These are phyloP conservation scores for Aspergillus sp. DNA, from an alignment of 2,329 filamentous ascomycete species.

Conservation along the genomic window DNA sequence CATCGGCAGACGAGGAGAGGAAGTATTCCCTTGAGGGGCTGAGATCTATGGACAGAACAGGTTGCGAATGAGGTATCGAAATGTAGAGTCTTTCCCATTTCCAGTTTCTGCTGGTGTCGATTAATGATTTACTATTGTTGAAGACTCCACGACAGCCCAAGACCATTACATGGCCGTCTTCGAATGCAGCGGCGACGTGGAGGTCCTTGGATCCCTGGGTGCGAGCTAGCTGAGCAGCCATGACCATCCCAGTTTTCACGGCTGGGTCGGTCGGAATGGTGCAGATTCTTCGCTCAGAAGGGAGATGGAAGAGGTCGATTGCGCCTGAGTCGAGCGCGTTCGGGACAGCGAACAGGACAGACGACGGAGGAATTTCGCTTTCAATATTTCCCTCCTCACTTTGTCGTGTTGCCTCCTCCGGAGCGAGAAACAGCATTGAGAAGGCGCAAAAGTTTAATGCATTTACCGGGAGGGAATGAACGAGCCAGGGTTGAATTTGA, in stretches of 20 bases:
- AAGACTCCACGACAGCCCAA: conserved; percentile 52
- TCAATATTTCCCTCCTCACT: neutral
- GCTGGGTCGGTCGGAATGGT: conserved; percentile 51
- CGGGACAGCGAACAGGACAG: conserved; percentile 73
- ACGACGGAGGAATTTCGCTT: neutral
- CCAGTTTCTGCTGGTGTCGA: conserved; percentile 26
- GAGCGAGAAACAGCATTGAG: conserved; percentile 28
- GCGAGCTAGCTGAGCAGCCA: conserved; percentile 66
- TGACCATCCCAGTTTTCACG: conserved; percentile 69
- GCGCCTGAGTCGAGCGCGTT: conserved; percentile 73
- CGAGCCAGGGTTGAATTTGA: conserved; percentile 67
- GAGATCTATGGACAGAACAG: conserved; percentile 72
- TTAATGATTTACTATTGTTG: conserved; percentile 33
- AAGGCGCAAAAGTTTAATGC: conserved; percentile 88
- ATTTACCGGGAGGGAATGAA: conserved; percentile 81
- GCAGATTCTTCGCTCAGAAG: conserved; percentile 68
- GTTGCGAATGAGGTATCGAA: conserved; percentile 71
- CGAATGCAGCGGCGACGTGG: conserved; percentile 74
- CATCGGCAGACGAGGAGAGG: conserved; percentile 80
- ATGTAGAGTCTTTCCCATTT: conserved; percentile 61
- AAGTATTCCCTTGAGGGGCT: conserved; percentile 57
- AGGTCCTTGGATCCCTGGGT: conserved; percentile 52
- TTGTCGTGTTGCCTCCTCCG: neutral
- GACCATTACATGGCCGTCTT: conserved; percentile 75
- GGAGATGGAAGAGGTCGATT: conserved; percentile 82